Conservation (phyloP, 805 yeast genomes). For the Metschnikowia drakensbergensis region DNA sequence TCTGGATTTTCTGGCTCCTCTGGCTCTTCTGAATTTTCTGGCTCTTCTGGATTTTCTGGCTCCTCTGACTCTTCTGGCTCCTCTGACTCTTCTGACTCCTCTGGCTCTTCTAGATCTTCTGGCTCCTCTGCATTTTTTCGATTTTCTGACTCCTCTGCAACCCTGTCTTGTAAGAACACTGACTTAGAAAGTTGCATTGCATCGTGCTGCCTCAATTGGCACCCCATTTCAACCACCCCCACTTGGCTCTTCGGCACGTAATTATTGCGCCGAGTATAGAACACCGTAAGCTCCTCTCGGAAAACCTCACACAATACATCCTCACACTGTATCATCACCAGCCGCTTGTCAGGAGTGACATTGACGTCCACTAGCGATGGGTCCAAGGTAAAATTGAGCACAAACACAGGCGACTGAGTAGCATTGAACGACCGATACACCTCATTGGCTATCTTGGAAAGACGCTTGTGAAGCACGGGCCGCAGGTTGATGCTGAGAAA, state of each 20-base stretch:
- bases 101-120: conserved; percentile 2
- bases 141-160: background rate
- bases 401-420: conserved; percentile 67
- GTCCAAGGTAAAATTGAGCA: conserved; percentile 55
- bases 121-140: background rate
- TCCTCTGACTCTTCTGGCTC: conserved; percentile 8
- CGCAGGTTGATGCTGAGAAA: conserved; percentile 67
- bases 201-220: background rate
- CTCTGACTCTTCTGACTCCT: conserved; percentile 7
- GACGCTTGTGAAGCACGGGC: conserved; percentile 58
- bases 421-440: conserved; percentile 67
- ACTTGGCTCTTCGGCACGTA: conserved; percentile 30
- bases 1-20: background rate
- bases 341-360: conserved; percentile 87
- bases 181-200: too few species aligned
- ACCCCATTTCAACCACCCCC: conserved; percentile 24
- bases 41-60: background rate
- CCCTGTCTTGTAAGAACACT: background rate
- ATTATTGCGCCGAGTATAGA: conserved; percentile 42
- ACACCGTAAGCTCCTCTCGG: conserved; percentile 44
- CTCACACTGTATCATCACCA: conserved; percentile 67
- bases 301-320: conserved; percentile 51
- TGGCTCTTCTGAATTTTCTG: background rate
- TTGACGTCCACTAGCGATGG: conserved; percentile 68
- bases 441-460: conserved; percentile 64